phyloP scores from a whole-genome alignment of 78 protist genomes.

The Dictyostelium brefeldianum region DNA sequence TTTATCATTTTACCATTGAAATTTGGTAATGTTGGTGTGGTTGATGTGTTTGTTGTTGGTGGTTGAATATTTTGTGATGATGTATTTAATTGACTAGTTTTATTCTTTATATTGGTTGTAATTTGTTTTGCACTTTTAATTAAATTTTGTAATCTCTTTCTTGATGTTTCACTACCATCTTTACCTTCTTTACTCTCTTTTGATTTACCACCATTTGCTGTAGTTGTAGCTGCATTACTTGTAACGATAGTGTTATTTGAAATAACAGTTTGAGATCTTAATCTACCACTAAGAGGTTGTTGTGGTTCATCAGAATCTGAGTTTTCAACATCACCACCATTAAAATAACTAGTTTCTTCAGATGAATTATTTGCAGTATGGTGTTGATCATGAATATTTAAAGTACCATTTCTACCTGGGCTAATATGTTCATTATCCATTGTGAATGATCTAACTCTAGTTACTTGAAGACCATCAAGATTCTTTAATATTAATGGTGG shows the following conservation, averaged over 20 bases:
- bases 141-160: neutral
- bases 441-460: slow-evolving; percentile 39
- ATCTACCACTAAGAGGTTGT: neutral
- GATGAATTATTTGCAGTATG: neutral
- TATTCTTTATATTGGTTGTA: neutral
- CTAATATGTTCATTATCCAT: slow-evolving; percentile 8
- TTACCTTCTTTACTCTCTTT: neutral
- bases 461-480: neutral
- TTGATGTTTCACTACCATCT: neutral
- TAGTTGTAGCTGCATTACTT: neutral
- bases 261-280: neutral
- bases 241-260: neutral
- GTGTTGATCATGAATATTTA: neutral
- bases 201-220: neutral
- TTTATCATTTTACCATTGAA: neutral
- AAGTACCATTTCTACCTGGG: neutral
- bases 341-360: neutral
- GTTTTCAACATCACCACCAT: neutral
- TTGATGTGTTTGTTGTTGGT: neutral
- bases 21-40: neutral
- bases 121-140: slow-evolving; percentile 4
- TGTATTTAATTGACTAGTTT: neutral
- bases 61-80: neutral
- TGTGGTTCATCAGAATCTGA: slow-evolving; percentile 13
- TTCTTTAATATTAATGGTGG: slow-evolving; percentile 6